Conservation (phyloP, 768 basidiomycete species). For the Rhizopogon vulgaris region DNA sequence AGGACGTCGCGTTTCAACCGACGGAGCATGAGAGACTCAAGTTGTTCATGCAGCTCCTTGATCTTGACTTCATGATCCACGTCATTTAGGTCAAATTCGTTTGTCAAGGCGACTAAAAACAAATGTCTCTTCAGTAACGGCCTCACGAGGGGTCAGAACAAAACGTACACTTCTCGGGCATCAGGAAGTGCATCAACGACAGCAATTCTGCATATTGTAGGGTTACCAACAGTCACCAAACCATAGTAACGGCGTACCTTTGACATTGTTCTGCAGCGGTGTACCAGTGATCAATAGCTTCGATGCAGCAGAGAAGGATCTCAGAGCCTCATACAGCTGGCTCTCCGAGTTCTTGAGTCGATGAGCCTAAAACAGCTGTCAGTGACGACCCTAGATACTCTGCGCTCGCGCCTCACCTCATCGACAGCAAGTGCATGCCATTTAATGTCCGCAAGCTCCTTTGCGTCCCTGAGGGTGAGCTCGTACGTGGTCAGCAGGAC, state of each 20-base stretch:
- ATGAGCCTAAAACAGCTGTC: conserved; percentile 60
- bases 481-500: conserved; percentile 97
- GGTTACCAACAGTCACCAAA: conserved; percentile 6
- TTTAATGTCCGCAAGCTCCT: conserved; percentile 87
- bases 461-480: conserved; percentile 82
- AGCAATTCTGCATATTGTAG: conserved; percentile 68
- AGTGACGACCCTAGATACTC: conserved; percentile 3
- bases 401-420: conserved; percentile 50
- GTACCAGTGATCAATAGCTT: conserved; percentile 98
- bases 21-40: conserved; percentile 91
- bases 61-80: conserved; percentile 92
- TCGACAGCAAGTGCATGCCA: conserved; percentile 98
- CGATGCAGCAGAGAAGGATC: conserved; percentile 82
- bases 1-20: conserved; percentile 95
- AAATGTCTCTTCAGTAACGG: conserved; percentile 7
- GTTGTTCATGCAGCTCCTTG: conserved; percentile 89
- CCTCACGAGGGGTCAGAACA: neutral
- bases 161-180: conserved; percentile 90
- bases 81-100: conserved; percentile 93
- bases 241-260: conserved; percentile 49
- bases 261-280: conserved; percentile 97
- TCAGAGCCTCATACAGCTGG: conserved; percentile 91
- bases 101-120: conserved; percentile 73
- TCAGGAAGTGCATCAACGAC: conserved; percentile 98
- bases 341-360: conserved; percentile 97